Base-by-base conservation (phyloP, 176 grass and related monocot genomes). In the Rhynchospora breviuscula region DNA sequence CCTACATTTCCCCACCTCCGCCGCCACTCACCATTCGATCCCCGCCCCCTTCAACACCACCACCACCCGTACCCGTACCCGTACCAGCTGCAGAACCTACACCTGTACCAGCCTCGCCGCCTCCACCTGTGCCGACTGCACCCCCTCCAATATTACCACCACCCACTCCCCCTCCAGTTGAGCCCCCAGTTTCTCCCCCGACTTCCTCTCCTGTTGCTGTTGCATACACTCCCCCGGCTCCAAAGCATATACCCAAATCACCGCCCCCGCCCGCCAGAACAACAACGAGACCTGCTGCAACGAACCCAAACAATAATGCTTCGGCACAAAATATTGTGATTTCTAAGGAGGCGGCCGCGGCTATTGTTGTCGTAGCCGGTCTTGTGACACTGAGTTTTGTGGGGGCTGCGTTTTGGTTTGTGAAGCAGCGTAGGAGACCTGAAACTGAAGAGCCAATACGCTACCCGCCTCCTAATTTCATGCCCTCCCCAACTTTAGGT, bases 401-500 rank as follows among this genome's bases (percentile, higher is more conserved):
- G n/a, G 87, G 83, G 31, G 87, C 87, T 0, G 87, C 87, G 25
- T 84, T 85, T 60, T 89, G 87, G 87, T 85, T 89, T 66, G 87
- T 85, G 44, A 89, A 81, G 57, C 83, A 85, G 57, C 63, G 87
- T 7, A 85, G 74, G 47, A 82, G 72, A 26, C 83, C 87, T 3
- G 44, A 75, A 47, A n/a, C 33, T 19, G 57, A 58, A 56, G 33
- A 49, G 8, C 15, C 31, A 11, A 35, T 68, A 18, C 52, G 54
- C 44, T 68, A 72, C 26, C 75, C 76, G 9, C 40, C 35, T 35
- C 40, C 35, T 35, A 26, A 75, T 67, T 52, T 29, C 29, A 85
- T 89, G 87, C 10, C 64, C 43, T 85, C 83, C 13, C 77, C 63
- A 1, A 79, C 65, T 13, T 29, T 67, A 80, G 63, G 76, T 53